A percentile compares a stretch with the other conserved stretches of the same genome.
These are phyloP conservation scores for Fusarium sp. DNA, from an alignment of 2,329 filamentous ascomycete species.

Conservation along the genomic window DNA sequence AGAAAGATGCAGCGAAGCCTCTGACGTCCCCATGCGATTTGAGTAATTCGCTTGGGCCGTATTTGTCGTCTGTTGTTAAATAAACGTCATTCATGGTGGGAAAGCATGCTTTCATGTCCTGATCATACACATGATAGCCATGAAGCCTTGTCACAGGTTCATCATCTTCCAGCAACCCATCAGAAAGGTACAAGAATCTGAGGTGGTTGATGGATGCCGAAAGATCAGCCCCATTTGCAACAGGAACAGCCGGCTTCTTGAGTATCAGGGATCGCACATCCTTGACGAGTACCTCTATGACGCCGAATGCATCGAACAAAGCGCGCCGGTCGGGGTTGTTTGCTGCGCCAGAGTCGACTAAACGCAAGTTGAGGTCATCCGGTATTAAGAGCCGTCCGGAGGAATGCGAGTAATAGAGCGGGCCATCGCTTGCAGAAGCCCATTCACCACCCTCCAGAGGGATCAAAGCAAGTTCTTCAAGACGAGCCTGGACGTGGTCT, in stretches of 20 bases:
- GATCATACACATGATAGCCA: slow-evolving; percentile 14
- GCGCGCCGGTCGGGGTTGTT: slow-evolving; percentile 18
- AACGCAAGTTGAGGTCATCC: slow-evolving; percentile 10
- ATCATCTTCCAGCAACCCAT: background rate
- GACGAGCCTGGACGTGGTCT: background rate
- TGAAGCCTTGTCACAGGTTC: background rate
- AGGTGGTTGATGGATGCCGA: slow-evolving; percentile 17
- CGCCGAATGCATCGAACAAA: slow-evolving; percentile 29
- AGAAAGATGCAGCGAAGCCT: slow-evolving; percentile 3
- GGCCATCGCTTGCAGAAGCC: slow-evolving; percentile 20
- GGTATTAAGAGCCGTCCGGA: slow-evolving; percentile 21
- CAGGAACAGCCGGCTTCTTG: background rate
- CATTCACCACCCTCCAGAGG: slow-evolving; percentile 30
- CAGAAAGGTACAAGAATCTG: slow-evolving; percentile 36
- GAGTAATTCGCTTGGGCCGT: slow-evolving; percentile 19
- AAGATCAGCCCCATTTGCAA: background rate
- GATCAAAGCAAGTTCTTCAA: slow-evolving; percentile 20
- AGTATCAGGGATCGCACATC: slow-evolving; percentile 24
- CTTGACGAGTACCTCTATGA: slow-evolving; percentile 15
- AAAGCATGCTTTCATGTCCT: background rate
- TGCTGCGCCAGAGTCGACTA: slow-evolving; percentile 23
- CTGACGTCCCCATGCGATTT: background rate
- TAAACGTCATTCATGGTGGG: slow-evolving; percentile 19
- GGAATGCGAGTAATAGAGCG: slow-evolving; percentile 27
- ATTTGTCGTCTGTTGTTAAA: slow-evolving; percentile 22